A percentile compares a stretch with the other conserved stretches of the same genome.
phyloP scores from a whole-genome alignment of 2,329 filamentous ascomycete species.

The Hysterium pulicare region DNA sequence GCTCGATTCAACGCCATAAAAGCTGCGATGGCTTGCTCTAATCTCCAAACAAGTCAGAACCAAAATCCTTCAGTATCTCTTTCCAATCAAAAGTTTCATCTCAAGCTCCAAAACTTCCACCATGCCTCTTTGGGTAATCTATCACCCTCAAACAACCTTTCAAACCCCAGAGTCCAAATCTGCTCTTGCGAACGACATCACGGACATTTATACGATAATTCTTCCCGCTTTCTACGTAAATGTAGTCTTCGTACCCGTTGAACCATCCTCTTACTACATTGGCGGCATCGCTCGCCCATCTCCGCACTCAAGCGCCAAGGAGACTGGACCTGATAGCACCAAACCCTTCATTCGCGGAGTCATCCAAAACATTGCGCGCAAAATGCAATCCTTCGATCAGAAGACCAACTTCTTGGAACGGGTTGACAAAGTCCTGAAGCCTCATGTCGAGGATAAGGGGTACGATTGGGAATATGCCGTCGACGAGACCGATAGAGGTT shows the following conservation, averaged over 20 bases:
- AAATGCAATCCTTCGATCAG: constrained; percentile 10
- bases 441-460: constrained; percentile 40
- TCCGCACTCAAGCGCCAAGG: constrained; percentile 1
- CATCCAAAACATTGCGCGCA: constrained; percentile 32
- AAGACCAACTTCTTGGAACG: constrained; percentile 14
- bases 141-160: constrained; percentile 39
- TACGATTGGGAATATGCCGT: constrained; percentile 46
- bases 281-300: constrained; percentile 25
- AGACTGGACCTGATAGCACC: constrained; percentile 8
- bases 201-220: constrained; percentile 33
- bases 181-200: constrained; percentile 36
- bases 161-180: constrained; percentile 21
- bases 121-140: constrained; percentile 47
- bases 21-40: too few relatives aligned
- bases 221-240: constrained; percentile 47
- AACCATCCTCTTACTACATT: constrained; percentile 24
- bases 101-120: constrained; percentile 1
- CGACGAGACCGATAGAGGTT: constrained; percentile 40
- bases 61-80: too few relatives aligned
- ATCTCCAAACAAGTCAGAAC: too few relatives aligned
- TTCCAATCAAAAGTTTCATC: too few relatives aligned
- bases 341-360: constrained; percentile 38
- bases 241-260: constrained; percentile 38
- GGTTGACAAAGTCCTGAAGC: constrained; percentile 37
- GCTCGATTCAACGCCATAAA: too few relatives aligned